phyloP scores from a whole-genome alignment of 2,329 filamentous ascomycete species.

The Cadophora sp. region DNA sequence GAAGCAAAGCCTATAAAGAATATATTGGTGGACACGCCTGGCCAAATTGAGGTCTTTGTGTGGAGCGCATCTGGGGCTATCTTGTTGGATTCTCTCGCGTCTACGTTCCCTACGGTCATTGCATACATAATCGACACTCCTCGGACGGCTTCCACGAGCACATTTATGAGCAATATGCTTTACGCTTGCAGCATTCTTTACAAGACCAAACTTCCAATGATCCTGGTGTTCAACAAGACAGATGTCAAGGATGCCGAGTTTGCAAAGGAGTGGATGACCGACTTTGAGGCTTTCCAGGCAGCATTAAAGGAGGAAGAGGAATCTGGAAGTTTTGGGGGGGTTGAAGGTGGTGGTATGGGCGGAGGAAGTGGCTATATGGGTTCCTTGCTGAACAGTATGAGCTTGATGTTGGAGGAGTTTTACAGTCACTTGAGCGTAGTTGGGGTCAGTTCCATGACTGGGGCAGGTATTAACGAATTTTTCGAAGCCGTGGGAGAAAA shows the following conservation, averaged over 20 bases:
- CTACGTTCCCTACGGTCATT: conserved; percentile 94
- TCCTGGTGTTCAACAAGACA: conserved; percentile 98
- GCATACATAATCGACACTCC: conserved; percentile 98
- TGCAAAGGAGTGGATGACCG: conserved; percentile 99
- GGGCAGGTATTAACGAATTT: conserved; percentile 90
- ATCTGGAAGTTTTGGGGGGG: conserved; percentile 75
- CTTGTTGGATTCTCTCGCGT: conserved; percentile 88
- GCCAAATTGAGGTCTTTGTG: conserved; percentile 98
- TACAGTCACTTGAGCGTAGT: conserved; percentile 94
- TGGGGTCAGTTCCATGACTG: conserved; percentile 90
- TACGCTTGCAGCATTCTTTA: conserved; percentile 99
- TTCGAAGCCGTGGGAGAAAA: conserved; percentile 90
- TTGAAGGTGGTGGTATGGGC: conserved; percentile 67
- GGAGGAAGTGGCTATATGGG: conserved; percentile 95
- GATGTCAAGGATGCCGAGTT: conserved; percentile 91
- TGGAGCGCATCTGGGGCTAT: conserved; percentile 98
- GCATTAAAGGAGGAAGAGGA: conserved; percentile 84
- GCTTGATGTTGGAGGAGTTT: conserved; percentile 95
- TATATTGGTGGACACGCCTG: conserved; percentile 93
- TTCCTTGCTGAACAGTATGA: conserved; percentile 96
- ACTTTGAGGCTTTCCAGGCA: conserved; percentile 94
- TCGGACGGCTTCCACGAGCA: conserved; percentile 88
- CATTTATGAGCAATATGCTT: conserved; percentile 99
- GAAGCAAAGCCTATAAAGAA: conserved; percentile 73
- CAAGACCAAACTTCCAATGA: conserved; percentile 98